These are phyloP conservation scores for Tagetes erecta DNA, from an alignment of 129 eudicot genomes.

Conservation along the genomic window DNA sequence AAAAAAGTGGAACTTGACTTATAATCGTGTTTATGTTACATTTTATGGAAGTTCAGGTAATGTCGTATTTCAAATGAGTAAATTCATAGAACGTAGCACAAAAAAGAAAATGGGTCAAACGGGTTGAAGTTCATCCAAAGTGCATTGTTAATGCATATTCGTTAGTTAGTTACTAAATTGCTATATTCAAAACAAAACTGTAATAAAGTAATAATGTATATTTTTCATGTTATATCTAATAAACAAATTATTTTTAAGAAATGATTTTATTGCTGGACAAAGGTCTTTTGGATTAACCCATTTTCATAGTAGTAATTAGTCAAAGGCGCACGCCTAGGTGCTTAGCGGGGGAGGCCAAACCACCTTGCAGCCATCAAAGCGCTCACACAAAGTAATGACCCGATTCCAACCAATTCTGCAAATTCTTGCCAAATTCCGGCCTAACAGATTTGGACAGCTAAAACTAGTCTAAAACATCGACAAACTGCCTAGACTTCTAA, in stretches of 20 bases:
- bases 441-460: too few relatives aligned
- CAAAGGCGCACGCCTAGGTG: too few relatives aligned
- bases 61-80: background rate
- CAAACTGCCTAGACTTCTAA: too few relatives aligned
- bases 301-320: too few relatives aligned
- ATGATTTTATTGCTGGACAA: background rate
- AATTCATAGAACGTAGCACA: background rate
- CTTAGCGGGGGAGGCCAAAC: too few relatives aligned
- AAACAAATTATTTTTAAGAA: background rate
- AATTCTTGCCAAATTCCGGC: too few relatives aligned
- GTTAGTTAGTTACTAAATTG: slow-evolving; percentile 3
- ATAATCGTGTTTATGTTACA: slow-evolving; percentile 12
- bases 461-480: too few relatives aligned
- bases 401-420: too few relatives aligned
- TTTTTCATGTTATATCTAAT: background rate
- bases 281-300: background rate
- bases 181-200: background rate
- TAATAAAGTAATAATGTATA: background rate
- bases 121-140: background rate
- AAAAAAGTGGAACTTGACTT: background rate
- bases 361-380: too few relatives aligned
- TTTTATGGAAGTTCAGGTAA: background rate
- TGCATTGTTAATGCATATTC: background rate
- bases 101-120: background rate
- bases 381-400: too few relatives aligned